Evolutionary conservation across 2,329 filamentous ascomycete species (phyloP).

Genomic region (Cadophora malorum): DNA sequence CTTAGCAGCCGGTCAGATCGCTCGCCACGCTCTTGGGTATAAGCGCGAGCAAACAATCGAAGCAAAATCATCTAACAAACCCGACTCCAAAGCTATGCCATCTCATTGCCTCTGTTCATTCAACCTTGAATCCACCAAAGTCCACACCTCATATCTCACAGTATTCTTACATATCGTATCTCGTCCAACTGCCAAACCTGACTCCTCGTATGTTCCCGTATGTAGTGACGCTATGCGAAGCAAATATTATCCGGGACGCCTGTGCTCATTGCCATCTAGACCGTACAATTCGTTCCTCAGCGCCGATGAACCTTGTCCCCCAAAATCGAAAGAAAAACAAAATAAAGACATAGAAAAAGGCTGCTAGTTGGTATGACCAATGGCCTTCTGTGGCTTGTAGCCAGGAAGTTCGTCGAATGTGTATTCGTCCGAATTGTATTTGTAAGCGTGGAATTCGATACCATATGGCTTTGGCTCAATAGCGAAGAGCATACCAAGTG

Average conservation of each 20-base stretch:
- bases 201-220: slow-evolving; percentile 11
- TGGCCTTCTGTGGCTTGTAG: slow-evolving; percentile 73
- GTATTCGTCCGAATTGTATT: slow-evolving; percentile 77
- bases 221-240: slow-evolving; percentile 15
- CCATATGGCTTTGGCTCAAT: slow-evolving; percentile 98
- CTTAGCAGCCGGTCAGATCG: slow-evolving; percentile 1
- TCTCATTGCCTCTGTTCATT: neutral
- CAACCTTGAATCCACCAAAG: neutral
- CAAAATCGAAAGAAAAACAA: slow-evolving; percentile 2
- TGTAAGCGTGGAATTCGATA: slow-evolving; percentile 95
- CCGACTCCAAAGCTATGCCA: slow-evolving; percentile 20
- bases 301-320: neutral
- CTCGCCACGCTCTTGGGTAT: slow-evolving; percentile 20
- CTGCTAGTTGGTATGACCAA: slow-evolving; percentile 31
- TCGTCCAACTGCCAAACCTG: slow-evolving; percentile 4
- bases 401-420: slow-evolving; percentile 88
- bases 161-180: slow-evolving; percentile 17
- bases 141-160: slow-evolving; percentile 13
- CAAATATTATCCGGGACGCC: slow-evolving; percentile 7
- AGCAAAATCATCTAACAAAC: slow-evolving; percentile 15
- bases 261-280: neutral
- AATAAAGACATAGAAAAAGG: neutral
- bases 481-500: slow-evolving; percentile 90
- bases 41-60: slow-evolving; percentile 16
- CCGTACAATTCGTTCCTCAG: slow-evolving; percentile 4